Base-by-base conservation (phyloP, 2,329 filamentous ascomycete genomes). In the Sphaerostilbella broomeana region DNA sequence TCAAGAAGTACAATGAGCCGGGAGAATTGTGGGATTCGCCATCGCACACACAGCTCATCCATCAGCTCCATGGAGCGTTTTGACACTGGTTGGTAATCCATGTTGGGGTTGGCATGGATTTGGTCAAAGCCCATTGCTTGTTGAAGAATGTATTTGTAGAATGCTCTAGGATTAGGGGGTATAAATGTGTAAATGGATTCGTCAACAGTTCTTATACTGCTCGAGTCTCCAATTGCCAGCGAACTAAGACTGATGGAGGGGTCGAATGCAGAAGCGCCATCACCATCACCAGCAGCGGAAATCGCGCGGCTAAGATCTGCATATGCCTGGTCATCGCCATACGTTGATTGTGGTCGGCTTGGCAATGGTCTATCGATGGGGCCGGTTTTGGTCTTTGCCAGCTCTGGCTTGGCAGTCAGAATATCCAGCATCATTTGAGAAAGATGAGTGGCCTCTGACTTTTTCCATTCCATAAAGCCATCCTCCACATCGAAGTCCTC, bases 371-470 rank as follows among this genome's bases (percentile, higher is more conserved):
- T 78, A 33, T 79, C 75, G 16, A 70, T 65, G 20, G 69, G 67
- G 12, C 69, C 70, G 1, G 81, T 75, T 4, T 84, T 81, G 47
- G 75, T 82, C 57, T 88, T 94, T 35, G 87, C 83, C 37, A 97
- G 70, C 48, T 90, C 84, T 4, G 89, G 90, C 51, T 86, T 87
- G 5, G 84, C 84, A 45, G 85, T 87, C 27, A 97, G 69, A 47
- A 98, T 86, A 25, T 89, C 85, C 52, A 94, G 72, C 72, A 98
- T 92, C 79, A 97, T 88, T 51, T 92, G 85, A 5, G 88, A 92
- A 28, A 98, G 68, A 51, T 94, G 86, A 10, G 84, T 83, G 3
- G 77, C 76, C 60, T 98, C 92, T n/a, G 80, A 77, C 57, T 86
- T 90, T 60, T 88, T 94, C 92, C 92, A 98, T 29, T 78, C 70